phyloP scores from a whole-genome alignment of 2,329 filamentous ascomycete genomes.

The Fusarium subtropicale region DNA sequence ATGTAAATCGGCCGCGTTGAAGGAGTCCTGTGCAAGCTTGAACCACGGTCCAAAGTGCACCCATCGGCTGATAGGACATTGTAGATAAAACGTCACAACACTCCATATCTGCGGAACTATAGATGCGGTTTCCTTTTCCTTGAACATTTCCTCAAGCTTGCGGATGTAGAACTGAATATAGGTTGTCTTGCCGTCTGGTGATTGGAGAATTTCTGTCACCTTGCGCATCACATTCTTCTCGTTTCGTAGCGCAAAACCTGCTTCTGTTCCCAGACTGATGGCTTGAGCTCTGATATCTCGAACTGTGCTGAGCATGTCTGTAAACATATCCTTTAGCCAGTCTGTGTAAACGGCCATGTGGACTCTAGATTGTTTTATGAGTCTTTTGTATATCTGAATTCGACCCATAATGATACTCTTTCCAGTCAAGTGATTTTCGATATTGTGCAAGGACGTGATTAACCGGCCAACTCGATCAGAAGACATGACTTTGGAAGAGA shows the following conservation, averaged over 20 bases:
- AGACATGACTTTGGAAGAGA: slow-evolving; percentile 79
- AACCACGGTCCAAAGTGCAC: slow-evolving; percentile 80
- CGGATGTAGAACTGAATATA: slow-evolving; percentile 77
- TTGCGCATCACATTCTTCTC: slow-evolving; percentile 75
- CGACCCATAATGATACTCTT: slow-evolving; percentile 84
- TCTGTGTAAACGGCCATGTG: slow-evolving; percentile 78
- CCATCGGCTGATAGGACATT: slow-evolving; percentile 76
- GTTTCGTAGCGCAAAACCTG: slow-evolving; percentile 75
- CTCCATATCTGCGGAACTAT: slow-evolving; percentile 92
- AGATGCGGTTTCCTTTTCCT: slow-evolving; percentile 61
- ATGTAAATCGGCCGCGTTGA: slow-evolving; percentile 79
- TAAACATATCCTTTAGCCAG: slow-evolving; percentile 87
- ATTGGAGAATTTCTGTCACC: slow-evolving; percentile 72
- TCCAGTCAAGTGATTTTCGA: slow-evolving; percentile 79
- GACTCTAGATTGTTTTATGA: slow-evolving; percentile 76
- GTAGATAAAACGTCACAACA: slow-evolving; percentile 80
- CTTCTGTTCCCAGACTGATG: slow-evolving; percentile 78
- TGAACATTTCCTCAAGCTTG: slow-evolving; percentile 75
- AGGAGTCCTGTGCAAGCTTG: slow-evolving; percentile 81
- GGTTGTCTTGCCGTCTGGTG: slow-evolving; percentile 62
- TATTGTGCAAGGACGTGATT: slow-evolving; percentile 75
- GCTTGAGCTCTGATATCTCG: slow-evolving; percentile 82
- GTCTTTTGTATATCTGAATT: slow-evolving; percentile 80
- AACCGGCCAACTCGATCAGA: slow-evolving; percentile 76
- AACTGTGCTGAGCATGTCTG: slow-evolving; percentile 81